Base-by-base conservation (phyloP, 495 filamentous ascomycete species). In the Penicillium silybi region DNA sequence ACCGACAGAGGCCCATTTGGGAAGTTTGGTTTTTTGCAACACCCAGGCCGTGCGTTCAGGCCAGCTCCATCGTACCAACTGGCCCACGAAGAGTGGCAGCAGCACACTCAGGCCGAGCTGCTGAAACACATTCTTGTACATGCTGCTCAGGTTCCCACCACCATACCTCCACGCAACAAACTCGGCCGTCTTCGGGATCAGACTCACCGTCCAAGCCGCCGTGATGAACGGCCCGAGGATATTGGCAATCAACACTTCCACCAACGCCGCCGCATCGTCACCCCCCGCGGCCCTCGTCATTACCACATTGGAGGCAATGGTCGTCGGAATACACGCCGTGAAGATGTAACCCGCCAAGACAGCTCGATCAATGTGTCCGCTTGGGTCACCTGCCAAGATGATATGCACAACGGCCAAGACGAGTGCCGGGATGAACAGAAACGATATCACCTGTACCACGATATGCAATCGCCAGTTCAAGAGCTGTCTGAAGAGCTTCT, bases 291-390 rank as follows among this genome's bases (percentile, higher is more conserved):
- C 68, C 20, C 75, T 66, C 27, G 78, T 80, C 78, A 80, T 82
- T 4, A 82, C 77, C 29, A 82, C 77, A 62, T 82, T 82, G 50
- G 77, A 80, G 6, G 79, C 79, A 47, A 82, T 77, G 6, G 78
- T 82, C 6, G 79, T 82, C 9, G 77, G 79, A n/a, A 80, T 79
- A 57, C 77, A 80, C n/a, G 75, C 68, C 11, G 76, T 72, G 22
- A 79, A 69, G 13, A 80, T 70, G 62, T 80, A 80, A 17, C 78
- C 79, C 2, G 78, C 73, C 50, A 82, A 55, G 45, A 82, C 70
- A 43, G 76, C 75, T 8, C 71, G 68, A 46, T 79, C 72, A 50
- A 80, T 73, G 11, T 63, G 62, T 0, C 62, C 69, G 0, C 56
- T 46, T 6, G 66, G 67, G 45, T 77, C 75, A 4, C 71, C 73